Evolutionary conservation across 1,139 yeast genomes (phyloP), one percentile per base, ranked within the genome.

Genomic region (Scheffersomyces cryptocercus): DNA sequence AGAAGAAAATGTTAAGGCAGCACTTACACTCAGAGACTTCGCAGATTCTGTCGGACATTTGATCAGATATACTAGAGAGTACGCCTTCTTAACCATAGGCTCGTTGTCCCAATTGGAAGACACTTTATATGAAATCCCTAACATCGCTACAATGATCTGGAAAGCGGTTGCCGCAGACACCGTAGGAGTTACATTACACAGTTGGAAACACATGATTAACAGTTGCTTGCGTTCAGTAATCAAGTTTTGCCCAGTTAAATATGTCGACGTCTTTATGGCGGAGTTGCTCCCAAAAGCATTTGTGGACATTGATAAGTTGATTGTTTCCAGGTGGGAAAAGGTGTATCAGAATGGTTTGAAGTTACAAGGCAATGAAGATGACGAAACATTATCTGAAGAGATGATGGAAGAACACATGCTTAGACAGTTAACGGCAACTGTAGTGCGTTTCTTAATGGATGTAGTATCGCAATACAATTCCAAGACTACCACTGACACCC

Each of bases 41-140:
- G 98, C 99, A 1, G 99, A 95, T 62, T 87, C 96, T 4, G 96
- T 93, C n/a, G 99, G 99, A 12, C 98, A 93, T 62, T 87, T 90
- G 56, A 85, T 95, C 14, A 77, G 99, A 56, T 93, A 95, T 61
- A 93, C 99, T 0, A 80, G 99, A 55, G 99, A 95, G 65, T 95
- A 95, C 62, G 96, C 97, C 4, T 88, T 90, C 58, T 69, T 91
- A 51, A 88, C 97, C 0, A 77, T 95, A 36, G 95, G 96, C 7
- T 88, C 97, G 1, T 85, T 93, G 45, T 83, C 97, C 1, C 95
- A 89, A 54, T 73, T 95, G 44, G 98, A 93, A 46, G 95, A 85
- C 46, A 87, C 97, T 0, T 75, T 95, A 48, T 95, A 88, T 59
- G 93, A 85, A 52, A 81, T 91, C 36, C 97, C 97, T 1, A 82